These are phyloP conservation scores for Phytophthora syringae DNA, from an alignment of 352 stramenopile species.

Conservation along the genomic window DNA sequence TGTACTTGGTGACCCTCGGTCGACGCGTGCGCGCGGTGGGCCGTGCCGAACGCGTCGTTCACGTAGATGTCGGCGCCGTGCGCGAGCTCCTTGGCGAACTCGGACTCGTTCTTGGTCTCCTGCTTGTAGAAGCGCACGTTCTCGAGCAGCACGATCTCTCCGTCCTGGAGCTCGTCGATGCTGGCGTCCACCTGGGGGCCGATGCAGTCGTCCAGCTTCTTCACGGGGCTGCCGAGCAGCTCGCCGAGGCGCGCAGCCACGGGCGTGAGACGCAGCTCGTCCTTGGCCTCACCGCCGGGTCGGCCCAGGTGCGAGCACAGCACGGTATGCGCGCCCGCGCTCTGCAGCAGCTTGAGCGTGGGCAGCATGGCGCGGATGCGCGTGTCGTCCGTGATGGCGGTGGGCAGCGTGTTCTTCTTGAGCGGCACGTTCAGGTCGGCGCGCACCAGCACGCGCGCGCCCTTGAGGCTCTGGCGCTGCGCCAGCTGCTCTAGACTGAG, in stretches of 20 bases:
- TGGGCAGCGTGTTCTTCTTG: slow-evolving; percentile 85
- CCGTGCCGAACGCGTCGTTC: slow-evolving; percentile 99
- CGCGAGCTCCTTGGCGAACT: slow-evolving; percentile 95
- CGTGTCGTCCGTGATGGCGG: slow-evolving; percentile 96
- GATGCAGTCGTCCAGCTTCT: slow-evolving; percentile 96
- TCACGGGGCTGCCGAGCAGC: slow-evolving; percentile 92
- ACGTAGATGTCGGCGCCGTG: slow-evolving; percentile 95
- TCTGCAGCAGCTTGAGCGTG: slow-evolving; percentile 93
- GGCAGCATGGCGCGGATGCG: slow-evolving; percentile 96
- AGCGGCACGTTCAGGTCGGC: slow-evolving; percentile 99
- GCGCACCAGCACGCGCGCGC: slow-evolving; percentile 97
- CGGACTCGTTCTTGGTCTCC: slow-evolving; percentile 96
- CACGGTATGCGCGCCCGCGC: slow-evolving; percentile 94
- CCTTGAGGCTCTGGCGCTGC: slow-evolving; percentile 82
- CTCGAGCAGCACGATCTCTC: slow-evolving; percentile 94
- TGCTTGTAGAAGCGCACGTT: slow-evolving; percentile 98
- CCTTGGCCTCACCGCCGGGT: slow-evolving; percentile 92
- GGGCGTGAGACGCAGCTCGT: slow-evolving; percentile 87
- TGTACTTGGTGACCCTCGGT: slow-evolving; percentile 96
- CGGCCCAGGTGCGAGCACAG: slow-evolving; percentile 98
- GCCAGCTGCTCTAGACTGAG: slow-evolving; percentile 74
- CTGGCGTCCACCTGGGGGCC: slow-evolving; percentile 88
- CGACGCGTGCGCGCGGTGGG: slow-evolving; percentile 97
- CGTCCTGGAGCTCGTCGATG: slow-evolving; percentile 86
- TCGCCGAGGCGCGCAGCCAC: slow-evolving; percentile 94